Percentiles rank a stretch among this genome's conserved stretches.
These are phyloP conservation scores for Aureobasidium lini DNA, from an alignment of 2,329 filamentous ascomycete species.

Conservation along the genomic window DNA sequence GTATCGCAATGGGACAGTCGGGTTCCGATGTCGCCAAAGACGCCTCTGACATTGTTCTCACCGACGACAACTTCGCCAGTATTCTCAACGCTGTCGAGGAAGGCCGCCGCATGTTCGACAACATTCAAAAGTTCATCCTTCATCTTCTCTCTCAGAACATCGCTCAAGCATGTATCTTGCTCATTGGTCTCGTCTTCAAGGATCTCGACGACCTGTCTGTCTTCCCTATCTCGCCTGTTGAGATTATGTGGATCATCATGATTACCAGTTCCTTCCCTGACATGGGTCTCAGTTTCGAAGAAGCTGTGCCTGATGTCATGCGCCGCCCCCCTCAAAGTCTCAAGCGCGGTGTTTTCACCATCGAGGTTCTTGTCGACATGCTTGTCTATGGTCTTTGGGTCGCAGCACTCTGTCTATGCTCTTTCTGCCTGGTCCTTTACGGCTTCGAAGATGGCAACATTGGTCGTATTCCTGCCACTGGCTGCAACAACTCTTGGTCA, in stretches of 20 bases:
- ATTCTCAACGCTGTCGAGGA: conserved; percentile 77
- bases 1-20: conserved; percentile 80
- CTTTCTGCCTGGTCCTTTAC: conserved; percentile 59
- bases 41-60: conserved; percentile 74
- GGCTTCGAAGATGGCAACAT: conserved; percentile 51
- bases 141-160: conserved; percentile 76
- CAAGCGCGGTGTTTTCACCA: conserved; percentile 63
- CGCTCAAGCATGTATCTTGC: conserved; percentile 69
- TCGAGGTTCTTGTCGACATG: conserved; percentile 72
- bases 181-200: conserved; percentile 73
- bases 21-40: conserved; percentile 82
- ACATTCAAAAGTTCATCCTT: conserved; percentile 78
- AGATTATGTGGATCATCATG: conserved; percentile 95
- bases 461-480: conserved; percentile 39
- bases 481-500: conserved; percentile 54
- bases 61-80: conserved; percentile 72
- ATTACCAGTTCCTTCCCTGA: conserved; percentile 80
- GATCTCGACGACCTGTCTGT: conserved; percentile 64
- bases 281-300: conserved; percentile 78
- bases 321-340: conserved; percentile 67
- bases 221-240: conserved; percentile 73
- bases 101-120: conserved; percentile 76
- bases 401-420: conserved; percentile 56
- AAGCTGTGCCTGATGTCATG: conserved; percentile 69
- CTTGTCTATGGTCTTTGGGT: conserved; percentile 72